A percentile compares a stretch with the other conserved stretches of the same genome.
These are phyloP conservation scores for Blastomyces emzantsi DNA, from an alignment of 2,329 filamentous ascomycete species.

Conservation along the genomic window DNA sequence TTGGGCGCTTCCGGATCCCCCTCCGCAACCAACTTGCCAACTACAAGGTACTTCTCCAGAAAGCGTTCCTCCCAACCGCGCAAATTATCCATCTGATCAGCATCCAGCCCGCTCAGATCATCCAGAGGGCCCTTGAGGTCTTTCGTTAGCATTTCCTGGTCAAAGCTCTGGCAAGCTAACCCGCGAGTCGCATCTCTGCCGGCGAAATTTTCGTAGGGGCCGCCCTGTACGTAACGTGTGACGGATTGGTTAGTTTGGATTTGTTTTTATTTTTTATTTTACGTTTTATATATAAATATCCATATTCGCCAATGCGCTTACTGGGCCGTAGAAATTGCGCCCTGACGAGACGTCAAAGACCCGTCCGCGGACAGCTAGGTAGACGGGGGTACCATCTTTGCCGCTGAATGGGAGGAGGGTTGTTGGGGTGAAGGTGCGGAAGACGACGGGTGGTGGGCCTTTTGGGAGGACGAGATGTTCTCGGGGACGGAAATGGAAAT, in stretches of 20 bases:
- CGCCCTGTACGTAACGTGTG: conserved; percentile 44
- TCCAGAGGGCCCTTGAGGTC: conserved; percentile 79
- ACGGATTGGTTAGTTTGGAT: not conserved
- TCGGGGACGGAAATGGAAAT: conserved; percentile 51
- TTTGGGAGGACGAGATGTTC: conserved; percentile 44
- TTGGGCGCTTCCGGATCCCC: conserved; percentile 37
- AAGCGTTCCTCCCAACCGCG: conserved; percentile 92
- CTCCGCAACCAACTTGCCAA: conserved; percentile 70
- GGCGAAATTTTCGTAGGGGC: conserved; percentile 93
- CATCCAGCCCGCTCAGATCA: conserved; percentile 59
- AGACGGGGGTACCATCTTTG: conserved; percentile 62
- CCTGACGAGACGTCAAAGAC: conserved; percentile 86
- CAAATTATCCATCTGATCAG: conserved; percentile 72
- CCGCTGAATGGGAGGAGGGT: conserved; percentile 85
- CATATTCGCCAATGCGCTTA: conserved; percentile 17
- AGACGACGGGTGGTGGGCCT: conserved; percentile 61
- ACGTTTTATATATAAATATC: not conserved
- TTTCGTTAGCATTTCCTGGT: conserved; percentile 88
- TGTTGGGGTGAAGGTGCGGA: conserved; percentile 73
- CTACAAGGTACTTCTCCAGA: conserved; percentile 86
- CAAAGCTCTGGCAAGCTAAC: conserved; percentile 84
- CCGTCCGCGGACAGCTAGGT: conserved; percentile 79
- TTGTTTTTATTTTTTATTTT: not conserved
- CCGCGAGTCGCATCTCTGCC: conserved; percentile 84
- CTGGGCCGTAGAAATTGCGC: conserved; percentile 87